Base-by-base conservation (phyloP, 352 stramenopile species). In the Globisporangium echinulatum region DNA sequence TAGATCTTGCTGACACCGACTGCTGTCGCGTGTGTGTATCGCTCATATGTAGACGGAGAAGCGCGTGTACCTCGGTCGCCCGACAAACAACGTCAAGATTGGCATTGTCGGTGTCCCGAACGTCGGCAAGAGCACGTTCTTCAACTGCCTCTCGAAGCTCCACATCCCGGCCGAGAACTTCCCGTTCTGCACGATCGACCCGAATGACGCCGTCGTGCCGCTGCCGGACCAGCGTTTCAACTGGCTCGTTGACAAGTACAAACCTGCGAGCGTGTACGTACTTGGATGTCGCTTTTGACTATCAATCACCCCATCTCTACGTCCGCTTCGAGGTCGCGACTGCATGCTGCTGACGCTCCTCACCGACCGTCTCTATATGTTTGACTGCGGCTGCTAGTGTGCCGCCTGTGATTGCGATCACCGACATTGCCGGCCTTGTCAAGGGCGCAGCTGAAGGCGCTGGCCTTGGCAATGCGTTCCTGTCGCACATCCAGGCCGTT, bases 81-180 rank as follows among this genome's bases (percentile, higher is more conserved):
- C 85, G 11, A 74, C 75, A 49, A 94, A 94, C 81, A 99, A 98
- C 65, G 89, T 99, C 52, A 98, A 98, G 79, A 99, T 98, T 61
- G 97, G 97, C 49, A 99, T 99, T 59, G 97, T 99, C 54, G 96
- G 97, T 46, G 74, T 99, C n/a, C 97, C 97, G 15, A 99, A 99
- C 79, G 97, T 99, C 38, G 98, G 97, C 68, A 99, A 99, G 79
- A 98, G 84, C 33, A 99, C 97, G 19, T 92, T 99, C 50, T 99
- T 99, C 85, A 99, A 99, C 87, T 97, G 96, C 39, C 67, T 99
- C 61, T 97, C 89, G 36, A 97, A 97, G 79, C 77, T 96, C 52
- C 93, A 97, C 67, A 96, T 96, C 57, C 77, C 88, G 3, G 82
- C 87, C 44, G 88, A 96, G 71, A 96, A 97, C 83, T 97, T 93